These are phyloP conservation scores for Starmerella riodocensis DNA, from an alignment of 805 yeast species.

Conservation along the genomic window DNA sequence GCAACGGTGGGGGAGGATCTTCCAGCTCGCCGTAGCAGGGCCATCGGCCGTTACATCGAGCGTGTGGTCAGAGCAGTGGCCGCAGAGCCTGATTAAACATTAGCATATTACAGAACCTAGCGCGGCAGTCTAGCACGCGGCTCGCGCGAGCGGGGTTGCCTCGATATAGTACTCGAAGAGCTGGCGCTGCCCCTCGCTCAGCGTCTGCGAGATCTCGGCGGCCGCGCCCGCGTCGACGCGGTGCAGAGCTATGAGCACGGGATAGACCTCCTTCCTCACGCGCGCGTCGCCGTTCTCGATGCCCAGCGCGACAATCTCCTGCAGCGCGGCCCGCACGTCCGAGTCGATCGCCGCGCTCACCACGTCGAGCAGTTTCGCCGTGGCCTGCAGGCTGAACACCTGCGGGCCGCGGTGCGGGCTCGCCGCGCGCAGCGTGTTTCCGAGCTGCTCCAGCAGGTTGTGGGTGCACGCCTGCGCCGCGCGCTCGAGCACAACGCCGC, in stretches of 20 bases:
- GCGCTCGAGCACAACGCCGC: not conserved
- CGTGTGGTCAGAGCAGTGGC: too few relatives aligned
- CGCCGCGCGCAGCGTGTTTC: not conserved
- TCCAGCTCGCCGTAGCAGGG: too few relatives aligned
- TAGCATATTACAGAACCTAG: not conserved
- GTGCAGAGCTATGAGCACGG: slow-evolving; percentile 18
- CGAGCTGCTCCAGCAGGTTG: slow-evolving; percentile 3
- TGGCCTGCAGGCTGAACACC: not conserved
- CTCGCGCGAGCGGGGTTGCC: too few relatives aligned
- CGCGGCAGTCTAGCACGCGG: not conserved
- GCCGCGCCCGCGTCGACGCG: slow-evolving; percentile 10
- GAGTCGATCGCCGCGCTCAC: not conserved
- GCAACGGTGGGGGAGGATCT: too few relatives aligned
- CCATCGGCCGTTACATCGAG: too few relatives aligned
- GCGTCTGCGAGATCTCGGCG: slow-evolving; percentile 6
- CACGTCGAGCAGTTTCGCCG: not conserved
- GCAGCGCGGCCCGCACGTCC: not conserved
- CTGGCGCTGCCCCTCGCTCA: slow-evolving; percentile 24
- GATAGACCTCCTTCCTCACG: slow-evolving; percentile 26
- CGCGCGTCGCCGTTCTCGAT: slow-evolving; percentile 15
- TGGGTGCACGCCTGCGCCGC: not conserved
- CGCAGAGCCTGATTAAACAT: not conserved
- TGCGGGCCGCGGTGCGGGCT: not conserved
- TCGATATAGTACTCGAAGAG: slow-evolving; percentile 21
- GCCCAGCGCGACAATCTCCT: not conserved